Conservation (phyloP, 495 filamentous ascomycete genomes). For the Penicillium atrosanguineum region DNA sequence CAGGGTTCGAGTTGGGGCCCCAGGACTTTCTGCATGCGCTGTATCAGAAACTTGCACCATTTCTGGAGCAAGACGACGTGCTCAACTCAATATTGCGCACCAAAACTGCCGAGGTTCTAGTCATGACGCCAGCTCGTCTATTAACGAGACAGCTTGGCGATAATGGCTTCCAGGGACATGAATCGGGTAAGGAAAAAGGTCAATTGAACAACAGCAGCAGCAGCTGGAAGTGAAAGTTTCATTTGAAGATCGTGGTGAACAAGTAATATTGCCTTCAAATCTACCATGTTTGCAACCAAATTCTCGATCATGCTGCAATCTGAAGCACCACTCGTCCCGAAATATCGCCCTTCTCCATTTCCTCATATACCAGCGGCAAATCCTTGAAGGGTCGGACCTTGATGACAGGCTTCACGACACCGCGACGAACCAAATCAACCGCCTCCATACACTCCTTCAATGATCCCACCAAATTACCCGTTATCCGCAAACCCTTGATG, state of each 20-base stretch:
- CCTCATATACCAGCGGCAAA: conserved; percentile 42
- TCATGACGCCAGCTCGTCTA: conserved; percentile 25
- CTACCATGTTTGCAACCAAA: no score
- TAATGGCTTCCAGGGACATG: no score
- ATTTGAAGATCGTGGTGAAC: no score
- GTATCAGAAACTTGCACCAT: conserved; percentile 31
- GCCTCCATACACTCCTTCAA: conserved; percentile 53
- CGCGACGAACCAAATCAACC: conserved; percentile 44
- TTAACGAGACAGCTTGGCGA: not conserved
- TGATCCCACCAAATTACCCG: conserved; percentile 47
- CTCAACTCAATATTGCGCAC: conserved; percentile 28
- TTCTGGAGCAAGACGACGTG: conserved; percentile 26
- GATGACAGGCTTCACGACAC: conserved; percentile 46
- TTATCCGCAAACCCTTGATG: conserved; percentile 47
- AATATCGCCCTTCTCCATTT: conserved; percentile 48
- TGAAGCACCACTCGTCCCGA: conserved; percentile 38
- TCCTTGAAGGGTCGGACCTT: conserved; percentile 45
- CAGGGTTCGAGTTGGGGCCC: conserved; percentile 21
- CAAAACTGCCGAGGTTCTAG: conserved; percentile 31
- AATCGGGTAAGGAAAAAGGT: no score
- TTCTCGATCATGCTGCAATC: conserved; percentile 21
- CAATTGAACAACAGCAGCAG: no score
- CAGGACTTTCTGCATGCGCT: conserved; percentile 32
- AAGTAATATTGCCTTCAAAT: no score
- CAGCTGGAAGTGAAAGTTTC: no score